Evolutionary conservation across 2,329 filamentous ascomycete species (phyloP).

Genomic region (Knoxdaviesia proteae): DNA sequence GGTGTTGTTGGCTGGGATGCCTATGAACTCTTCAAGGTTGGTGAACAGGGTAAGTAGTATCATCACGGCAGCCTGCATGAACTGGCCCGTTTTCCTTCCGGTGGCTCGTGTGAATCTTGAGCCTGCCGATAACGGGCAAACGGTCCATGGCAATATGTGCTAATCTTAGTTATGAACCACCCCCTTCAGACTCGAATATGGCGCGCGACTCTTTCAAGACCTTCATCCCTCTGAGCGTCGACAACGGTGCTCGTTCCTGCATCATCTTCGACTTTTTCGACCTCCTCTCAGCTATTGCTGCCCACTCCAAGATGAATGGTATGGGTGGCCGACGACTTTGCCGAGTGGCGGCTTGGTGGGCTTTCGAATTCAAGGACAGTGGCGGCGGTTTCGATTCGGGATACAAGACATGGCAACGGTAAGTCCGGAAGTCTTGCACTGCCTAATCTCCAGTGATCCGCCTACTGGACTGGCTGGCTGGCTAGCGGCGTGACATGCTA

Average conservation of each 20-base stretch:
- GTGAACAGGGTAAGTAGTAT: constrained; percentile 53
- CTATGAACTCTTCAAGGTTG: constrained; percentile 87
- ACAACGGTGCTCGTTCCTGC: constrained; percentile 62
- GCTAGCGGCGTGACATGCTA: neutral
- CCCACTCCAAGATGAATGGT: constrained; percentile 82
- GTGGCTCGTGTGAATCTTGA: neutral
- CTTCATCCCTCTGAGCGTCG: constrained; percentile 85
- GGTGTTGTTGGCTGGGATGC: constrained; percentile 94
- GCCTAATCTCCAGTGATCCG: constrained; percentile 14
- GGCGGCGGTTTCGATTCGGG: constrained; percentile 87
- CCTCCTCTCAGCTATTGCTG: constrained; percentile 71
- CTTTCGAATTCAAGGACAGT: constrained; percentile 75
- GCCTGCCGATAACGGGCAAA: neutral
- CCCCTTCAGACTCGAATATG: constrained; percentile 57
- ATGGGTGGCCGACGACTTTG: constrained; percentile 86
- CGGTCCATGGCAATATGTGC: constrained; percentile 4
- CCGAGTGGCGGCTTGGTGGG: constrained; percentile 94
- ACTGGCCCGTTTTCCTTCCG: constrained; percentile 1
- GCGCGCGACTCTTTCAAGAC: constrained; percentile 87
- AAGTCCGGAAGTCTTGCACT: constrained; percentile 11
- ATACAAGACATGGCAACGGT: constrained; percentile 75
- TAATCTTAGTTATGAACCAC: constrained; percentile 5
- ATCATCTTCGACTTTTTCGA: constrained; percentile 98
- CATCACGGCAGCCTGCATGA: constrained; percentile 1
- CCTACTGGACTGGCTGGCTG: too few species aligned